A percentile compares a stretch with the other conserved stretches of the same genome.
Evolutionary conservation across 768 basidiomycete genomes (phyloP).

Genomic region (Filobasidium floriforme): DNA sequence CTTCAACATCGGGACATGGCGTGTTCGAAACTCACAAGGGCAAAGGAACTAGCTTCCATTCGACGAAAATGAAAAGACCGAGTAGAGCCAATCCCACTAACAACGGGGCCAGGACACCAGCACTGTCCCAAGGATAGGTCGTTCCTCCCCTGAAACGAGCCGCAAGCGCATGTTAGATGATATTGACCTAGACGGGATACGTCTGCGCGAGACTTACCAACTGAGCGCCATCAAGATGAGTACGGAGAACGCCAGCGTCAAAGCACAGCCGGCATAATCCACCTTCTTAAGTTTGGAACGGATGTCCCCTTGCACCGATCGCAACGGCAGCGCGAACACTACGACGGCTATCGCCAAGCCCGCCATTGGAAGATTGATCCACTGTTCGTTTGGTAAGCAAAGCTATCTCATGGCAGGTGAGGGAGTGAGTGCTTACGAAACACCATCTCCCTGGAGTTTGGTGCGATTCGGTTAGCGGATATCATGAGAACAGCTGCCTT

Average conservation of each 20-base stretch:
- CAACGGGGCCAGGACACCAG: conserved; percentile 58
- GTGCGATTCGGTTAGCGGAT: not conserved
- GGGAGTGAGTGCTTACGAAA: conserved; percentile 45
- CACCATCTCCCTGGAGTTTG: conserved; percentile 55
- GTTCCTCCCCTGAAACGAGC: conserved; percentile 55
- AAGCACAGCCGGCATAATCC: conserved; percentile 57
- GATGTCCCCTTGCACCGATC: conserved; percentile 58
- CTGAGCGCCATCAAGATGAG: conserved; percentile 64
- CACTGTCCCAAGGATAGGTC: conserved; percentile 64
- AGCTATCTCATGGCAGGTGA: not conserved
- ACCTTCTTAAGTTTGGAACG: conserved; percentile 58
- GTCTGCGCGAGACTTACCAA: conserved; percentile 46
- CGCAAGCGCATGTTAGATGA: not conserved
- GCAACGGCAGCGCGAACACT: conserved; percentile 60
- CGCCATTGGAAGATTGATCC: conserved; percentile 61
- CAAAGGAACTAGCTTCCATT: conserved; percentile 61
- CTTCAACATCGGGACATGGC: not conserved
- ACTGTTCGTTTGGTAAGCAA: conserved; percentile 35
- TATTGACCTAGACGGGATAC: not conserved
- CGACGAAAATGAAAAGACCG: conserved; percentile 60
- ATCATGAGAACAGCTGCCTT: not conserved
- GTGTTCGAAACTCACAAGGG: conserved; percentile 44
- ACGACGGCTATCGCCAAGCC: conserved; percentile 54
- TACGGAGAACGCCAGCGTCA: conserved; percentile 58
- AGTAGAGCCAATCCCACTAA: conserved; percentile 55